Evolutionary conservation across 352 stramenopile species (phyloP).

Genomic region (Thraustochytrium striatum): DNA sequence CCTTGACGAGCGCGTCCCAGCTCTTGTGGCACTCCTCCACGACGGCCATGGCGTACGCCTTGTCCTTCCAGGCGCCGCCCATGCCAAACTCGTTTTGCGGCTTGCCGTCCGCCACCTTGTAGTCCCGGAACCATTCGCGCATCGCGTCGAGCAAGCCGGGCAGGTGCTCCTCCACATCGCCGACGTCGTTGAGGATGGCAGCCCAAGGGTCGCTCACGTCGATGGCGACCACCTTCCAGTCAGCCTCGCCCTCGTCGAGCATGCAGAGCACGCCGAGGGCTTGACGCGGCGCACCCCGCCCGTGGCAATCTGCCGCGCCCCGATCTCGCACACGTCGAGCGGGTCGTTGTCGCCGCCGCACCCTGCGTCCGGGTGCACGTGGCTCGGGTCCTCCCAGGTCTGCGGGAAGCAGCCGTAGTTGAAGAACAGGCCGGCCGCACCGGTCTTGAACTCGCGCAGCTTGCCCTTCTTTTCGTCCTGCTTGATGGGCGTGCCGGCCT

Average conservation of each 20-base stretch:
- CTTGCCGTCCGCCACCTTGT: conserved; percentile 49
- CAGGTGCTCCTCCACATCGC: conserved; percentile 49
- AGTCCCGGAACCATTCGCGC: conserved; percentile 51
- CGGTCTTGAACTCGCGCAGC: conserved; percentile 80
- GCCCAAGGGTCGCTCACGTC: conserved; percentile 59
- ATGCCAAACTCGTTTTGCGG: conserved; percentile 52
- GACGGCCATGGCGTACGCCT: conserved; percentile 43
- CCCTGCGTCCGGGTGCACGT: conserved; percentile 63
- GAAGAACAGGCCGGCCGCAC: conserved; percentile 58
- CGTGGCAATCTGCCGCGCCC: conserved; percentile 79
- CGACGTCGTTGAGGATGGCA: conserved; percentile 50
- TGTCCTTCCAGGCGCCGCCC: conserved; percentile 45
- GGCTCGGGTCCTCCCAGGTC: conserved; percentile 95
- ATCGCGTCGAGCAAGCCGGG: conserved; percentile 46
- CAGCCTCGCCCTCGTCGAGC: conserved; percentile 96
- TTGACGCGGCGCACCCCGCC: conserved; percentile 92
- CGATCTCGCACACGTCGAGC: conserved; percentile 97
- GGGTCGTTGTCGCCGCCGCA: conserved; percentile 94
- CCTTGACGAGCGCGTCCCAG: conserved; percentile 47
- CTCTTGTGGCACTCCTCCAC: conserved; percentile 49
- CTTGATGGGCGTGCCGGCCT: conserved; percentile 91
- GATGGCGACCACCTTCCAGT: conserved; percentile 97
- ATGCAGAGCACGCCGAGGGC: conserved; percentile 90
- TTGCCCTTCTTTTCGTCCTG: conserved; percentile 96
- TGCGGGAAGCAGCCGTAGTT: conserved; percentile 97